A percentile compares a stretch with the other conserved stretches of the same genome.
Evolutionary conservation across 2,329 filamentous ascomycete species (phyloP).

Genomic region (Pyrenophora seminiperda): DNA sequence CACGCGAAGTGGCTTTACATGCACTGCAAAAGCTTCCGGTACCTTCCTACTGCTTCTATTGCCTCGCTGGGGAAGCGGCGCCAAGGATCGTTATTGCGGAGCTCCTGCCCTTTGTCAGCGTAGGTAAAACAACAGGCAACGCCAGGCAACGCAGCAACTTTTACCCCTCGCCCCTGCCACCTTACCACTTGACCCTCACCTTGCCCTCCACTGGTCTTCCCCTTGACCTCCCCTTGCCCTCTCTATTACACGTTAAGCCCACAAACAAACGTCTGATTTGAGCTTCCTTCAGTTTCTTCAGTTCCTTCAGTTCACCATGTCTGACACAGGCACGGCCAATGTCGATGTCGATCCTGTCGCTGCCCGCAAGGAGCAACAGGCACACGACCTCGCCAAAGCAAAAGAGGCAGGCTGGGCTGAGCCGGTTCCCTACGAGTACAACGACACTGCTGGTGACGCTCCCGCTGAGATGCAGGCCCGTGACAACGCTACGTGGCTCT

Average conservation of each 20-base stretch:
- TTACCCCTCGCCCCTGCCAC: background rate
- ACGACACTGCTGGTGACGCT: slow-evolving; percentile 37
- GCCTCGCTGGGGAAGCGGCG: too few species aligned
- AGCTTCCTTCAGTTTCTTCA: background rate
- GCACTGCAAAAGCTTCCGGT: slow-evolving; percentile 5
- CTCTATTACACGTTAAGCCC: background rate
- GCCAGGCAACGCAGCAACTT: slow-evolving; percentile 16
- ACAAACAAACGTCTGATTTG: background rate
- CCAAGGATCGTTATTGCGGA: slow-evolving; percentile 8
- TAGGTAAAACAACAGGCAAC: slow-evolving; percentile 20
- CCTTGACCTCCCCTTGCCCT: background rate
- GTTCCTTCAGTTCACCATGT: slow-evolving; percentile 22
- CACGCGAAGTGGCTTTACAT: slow-evolving; percentile 6
- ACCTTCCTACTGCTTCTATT: background rate
- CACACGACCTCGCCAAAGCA: slow-evolving; percentile 31
- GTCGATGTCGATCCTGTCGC: slow-evolving; percentile 21
- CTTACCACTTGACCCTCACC: background rate
- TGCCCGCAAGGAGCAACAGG: slow-evolving; percentile 33
- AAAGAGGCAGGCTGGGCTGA: slow-evolving; percentile 56
- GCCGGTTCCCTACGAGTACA: slow-evolving; percentile 57
- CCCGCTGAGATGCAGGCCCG: slow-evolving; percentile 24
- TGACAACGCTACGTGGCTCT: slow-evolving; percentile 52
- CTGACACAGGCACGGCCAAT: slow-evolving; percentile 22
- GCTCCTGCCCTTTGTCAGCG: slow-evolving; percentile 14
- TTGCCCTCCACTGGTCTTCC: too few species aligned